These are phyloP conservation scores for Fonsecaea multimorphosa DNA, from an alignment of 2,329 filamentous ascomycete species.

Conservation along the genomic window DNA sequence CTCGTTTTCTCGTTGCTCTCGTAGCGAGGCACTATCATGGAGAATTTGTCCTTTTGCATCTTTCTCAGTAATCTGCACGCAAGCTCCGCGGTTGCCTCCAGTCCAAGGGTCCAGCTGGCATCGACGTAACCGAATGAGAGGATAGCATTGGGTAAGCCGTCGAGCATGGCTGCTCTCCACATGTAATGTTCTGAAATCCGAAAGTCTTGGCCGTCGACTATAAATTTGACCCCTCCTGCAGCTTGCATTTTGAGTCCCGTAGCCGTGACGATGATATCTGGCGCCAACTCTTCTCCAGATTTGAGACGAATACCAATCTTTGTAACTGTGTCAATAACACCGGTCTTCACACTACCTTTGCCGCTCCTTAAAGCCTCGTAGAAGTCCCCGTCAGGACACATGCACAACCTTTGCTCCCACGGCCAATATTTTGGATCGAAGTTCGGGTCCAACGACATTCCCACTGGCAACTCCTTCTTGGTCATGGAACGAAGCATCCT, in stretches of 20 bases:
- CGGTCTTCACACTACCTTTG: slow-evolving; percentile 60
- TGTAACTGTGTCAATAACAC: slow-evolving; percentile 58
- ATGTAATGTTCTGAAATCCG: slow-evolving; percentile 45
- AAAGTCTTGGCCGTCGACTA: slow-evolving; percentile 46
- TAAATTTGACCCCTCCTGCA: slow-evolving; percentile 45
- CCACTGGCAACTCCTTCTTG: slow-evolving; percentile 4
- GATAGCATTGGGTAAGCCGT: slow-evolving; percentile 43
- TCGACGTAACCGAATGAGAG: slow-evolving; percentile 52
- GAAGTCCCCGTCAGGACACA: slow-evolving; percentile 69
- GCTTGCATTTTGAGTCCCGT: slow-evolving; percentile 50
- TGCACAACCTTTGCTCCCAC: slow-evolving; percentile 76
- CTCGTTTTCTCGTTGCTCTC: background rate
- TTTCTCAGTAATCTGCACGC: slow-evolving; percentile 45
- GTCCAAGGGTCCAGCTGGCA: slow-evolving; percentile 52
- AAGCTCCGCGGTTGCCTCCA: slow-evolving; percentile 49
- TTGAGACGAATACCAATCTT: slow-evolving; percentile 55
- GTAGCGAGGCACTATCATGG: background rate
- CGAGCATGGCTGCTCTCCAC: background rate
- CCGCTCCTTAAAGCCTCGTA: slow-evolving; percentile 58
- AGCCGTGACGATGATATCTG: slow-evolving; percentile 52
- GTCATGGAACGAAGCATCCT: background rate
- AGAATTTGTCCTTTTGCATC: background rate
- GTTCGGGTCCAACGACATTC: slow-evolving; percentile 62
- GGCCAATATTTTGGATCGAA: slow-evolving; percentile 70
- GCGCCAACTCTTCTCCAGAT: slow-evolving; percentile 48